Percentiles rank a stretch among this genome's conserved stretches.
These are phyloP conservation scores for Quercus suber DNA, from an alignment of 306 rosid genomes.

Conservation along the genomic window DNA sequence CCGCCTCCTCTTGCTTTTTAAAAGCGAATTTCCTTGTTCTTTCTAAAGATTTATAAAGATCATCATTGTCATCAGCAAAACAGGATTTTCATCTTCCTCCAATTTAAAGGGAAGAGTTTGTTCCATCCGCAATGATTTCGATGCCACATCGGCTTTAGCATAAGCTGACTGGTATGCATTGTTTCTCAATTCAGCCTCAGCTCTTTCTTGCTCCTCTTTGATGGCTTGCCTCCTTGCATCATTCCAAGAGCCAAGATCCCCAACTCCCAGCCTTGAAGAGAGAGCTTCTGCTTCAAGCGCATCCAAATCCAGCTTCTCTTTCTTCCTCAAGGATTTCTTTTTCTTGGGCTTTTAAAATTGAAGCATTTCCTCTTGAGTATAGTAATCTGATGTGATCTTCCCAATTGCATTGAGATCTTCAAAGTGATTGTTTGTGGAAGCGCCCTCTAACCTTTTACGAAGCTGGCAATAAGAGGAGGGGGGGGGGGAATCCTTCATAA, in stretches of 20 bases:
- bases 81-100: constrained; percentile 60
- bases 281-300: constrained; percentile 96
- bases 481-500: background rate
- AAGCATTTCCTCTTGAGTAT: constrained; percentile 85
- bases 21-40: constrained; percentile 75
- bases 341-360: constrained; percentile 84
- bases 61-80: constrained; percentile 80
- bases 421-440: constrained; percentile 35
- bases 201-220: constrained; percentile 64
- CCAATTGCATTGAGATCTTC: constrained; percentile 73
- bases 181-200: constrained; percentile 76
- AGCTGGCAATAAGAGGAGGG: constrained; percentile 40
- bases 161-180: constrained; percentile 81
- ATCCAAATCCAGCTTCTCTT: constrained; percentile 81
- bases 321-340: constrained; percentile 85
- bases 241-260: constrained; percentile 87
- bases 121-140: constrained; percentile 60
- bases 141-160: constrained; percentile 87
- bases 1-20: constrained; percentile 61
- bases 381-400: constrained; percentile 69
- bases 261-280: constrained; percentile 83
- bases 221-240: constrained; percentile 58
- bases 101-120: constrained; percentile 43
- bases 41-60: constrained; percentile 71
- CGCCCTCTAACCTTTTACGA: constrained; percentile 65